Evolutionary conservation across 2,329 filamentous ascomycete genomes (phyloP), one percentile per base, ranked within the genome.

Genomic region (Anisogramma anomala): DNA sequence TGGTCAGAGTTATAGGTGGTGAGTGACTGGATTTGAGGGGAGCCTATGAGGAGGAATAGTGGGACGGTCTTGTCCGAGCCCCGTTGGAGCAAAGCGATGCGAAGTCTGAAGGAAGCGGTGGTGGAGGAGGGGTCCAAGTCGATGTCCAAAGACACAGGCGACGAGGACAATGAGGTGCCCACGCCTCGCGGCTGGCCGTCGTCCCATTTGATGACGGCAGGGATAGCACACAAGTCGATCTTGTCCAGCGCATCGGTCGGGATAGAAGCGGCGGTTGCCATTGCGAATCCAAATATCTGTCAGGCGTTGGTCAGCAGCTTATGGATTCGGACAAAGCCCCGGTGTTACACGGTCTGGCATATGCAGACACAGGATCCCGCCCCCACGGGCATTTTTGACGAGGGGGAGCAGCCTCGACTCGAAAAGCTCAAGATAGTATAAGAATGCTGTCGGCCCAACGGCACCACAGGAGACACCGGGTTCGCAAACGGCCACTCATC

Each of bases 331-430:
- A 14, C n/a, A 14, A 23, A 33, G 20, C 37, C 37, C 37, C 30
- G 6, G 23, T 19, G 37, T 39, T 7, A 11, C n/a, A 31, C 26
- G 19, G 15, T 13, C 7, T 25, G 14, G 19, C 15, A 27, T 10
- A 33, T 25, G 20, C 22, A 18, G 17, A 39, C 30, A 39, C 28
- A 33, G 37, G 30, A 39, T 33, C 37, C 37, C 37, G 9, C 37
- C 37, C 37, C 17, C 37, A 28, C 37, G 33, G 37, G 37, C 37
- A 32, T 39, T 39, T 33, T 28, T 5, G 26, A 4, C 6, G 10
- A 23, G 20, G 13, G 20, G 15, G 37, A 39, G 37, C 37, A 39
- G 37, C 37, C 37, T 39, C 33, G 37, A 39, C 37, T 39, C 37
- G 30, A 33, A 27, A 10, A 10, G 17, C n/a, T n/a, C n/a, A 39